A percentile compares a stretch with the other conserved stretches of the same genome.
These are phyloP conservation scores for Somion occarium DNA, from an alignment of 1,284 basidiomycete genomes.

Conservation along the genomic window DNA sequence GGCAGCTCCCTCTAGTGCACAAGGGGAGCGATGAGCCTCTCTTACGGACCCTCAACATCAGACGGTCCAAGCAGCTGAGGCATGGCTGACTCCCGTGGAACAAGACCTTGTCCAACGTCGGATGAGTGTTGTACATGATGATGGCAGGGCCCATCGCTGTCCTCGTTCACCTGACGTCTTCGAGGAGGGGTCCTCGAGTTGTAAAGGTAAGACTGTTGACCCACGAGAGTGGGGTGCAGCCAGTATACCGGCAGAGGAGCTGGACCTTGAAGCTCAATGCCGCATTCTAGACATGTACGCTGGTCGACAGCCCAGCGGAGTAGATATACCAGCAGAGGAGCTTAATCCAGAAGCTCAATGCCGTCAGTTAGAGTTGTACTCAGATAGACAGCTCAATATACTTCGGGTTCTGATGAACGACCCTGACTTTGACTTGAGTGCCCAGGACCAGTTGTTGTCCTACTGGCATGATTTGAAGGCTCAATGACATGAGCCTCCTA, in stretches of 20 bases:
- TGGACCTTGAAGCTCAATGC: conserved; percentile 10
- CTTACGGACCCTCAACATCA: background rate
- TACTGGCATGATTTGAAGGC: background rate
- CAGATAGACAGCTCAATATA: background rate
- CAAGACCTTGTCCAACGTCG: background rate
- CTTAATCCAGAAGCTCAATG: too few relatives aligned
- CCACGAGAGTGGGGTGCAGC: conserved; percentile 14
- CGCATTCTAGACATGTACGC: background rate
- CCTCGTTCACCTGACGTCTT: background rate
- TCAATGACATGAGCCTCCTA: too few relatives aligned
- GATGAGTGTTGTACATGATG: background rate
- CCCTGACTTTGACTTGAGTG: background rate
- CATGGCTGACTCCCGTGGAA: too few relatives aligned
- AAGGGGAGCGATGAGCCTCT: background rate
- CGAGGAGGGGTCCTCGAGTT: conserved; percentile 11
- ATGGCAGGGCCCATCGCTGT: background rate
- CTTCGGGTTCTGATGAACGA: background rate
- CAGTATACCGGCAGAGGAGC: conserved; percentile 6
- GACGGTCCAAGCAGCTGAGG: background rate
- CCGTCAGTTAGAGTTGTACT: too few relatives aligned
- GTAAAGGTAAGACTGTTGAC: conserved; percentile 14
- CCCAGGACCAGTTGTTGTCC: background rate
- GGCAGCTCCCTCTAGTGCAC: background rate
- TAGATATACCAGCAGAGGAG: too few relatives aligned
- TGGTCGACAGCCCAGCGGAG: too few relatives aligned